Evolutionary conservation across 176 grass and related monocot species (phyloP).

Genomic region (Poa pratensis): DNA sequence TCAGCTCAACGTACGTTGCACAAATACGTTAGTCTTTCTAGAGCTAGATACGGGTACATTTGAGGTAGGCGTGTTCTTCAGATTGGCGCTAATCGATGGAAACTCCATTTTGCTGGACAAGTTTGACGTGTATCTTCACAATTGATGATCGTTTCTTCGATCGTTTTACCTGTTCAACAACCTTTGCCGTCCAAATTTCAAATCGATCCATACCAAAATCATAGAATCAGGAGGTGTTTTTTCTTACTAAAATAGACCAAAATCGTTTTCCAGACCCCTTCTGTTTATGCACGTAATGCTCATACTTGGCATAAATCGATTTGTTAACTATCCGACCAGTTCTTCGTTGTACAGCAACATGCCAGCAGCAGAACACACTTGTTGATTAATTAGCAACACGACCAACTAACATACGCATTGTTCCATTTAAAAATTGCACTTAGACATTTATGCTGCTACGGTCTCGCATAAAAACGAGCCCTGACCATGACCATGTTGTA

Average conservation of each 20-base stretch:
- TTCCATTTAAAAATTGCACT: neutral
- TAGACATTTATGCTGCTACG: neutral
- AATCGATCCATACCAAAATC: neutral
- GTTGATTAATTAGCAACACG: neutral
- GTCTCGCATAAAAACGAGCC: neutral
- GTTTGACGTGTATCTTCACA: constrained; percentile 38
- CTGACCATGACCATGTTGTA: neutral
- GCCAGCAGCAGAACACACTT: constrained; percentile 13
- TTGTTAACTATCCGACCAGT: neutral
- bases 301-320: neutral
- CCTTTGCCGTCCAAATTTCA: neutral
- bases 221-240: neutral
- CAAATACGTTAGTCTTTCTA: constrained; percentile 1
- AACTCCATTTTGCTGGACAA: neutral
- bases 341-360: neutral
- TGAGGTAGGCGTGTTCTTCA: constrained; percentile 22
- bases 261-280: neutral
- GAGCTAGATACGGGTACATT: constrained; percentile 20
- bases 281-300: neutral
- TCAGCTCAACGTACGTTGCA: constrained; percentile 26
- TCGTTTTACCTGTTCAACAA: neutral
- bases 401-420: neutral
- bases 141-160: too few relatives aligned
- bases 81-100: neutral
- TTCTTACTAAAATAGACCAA: neutral